Base-by-base conservation (phyloP, 306 rosid genomes). In the Luffa acutangula region DNA sequence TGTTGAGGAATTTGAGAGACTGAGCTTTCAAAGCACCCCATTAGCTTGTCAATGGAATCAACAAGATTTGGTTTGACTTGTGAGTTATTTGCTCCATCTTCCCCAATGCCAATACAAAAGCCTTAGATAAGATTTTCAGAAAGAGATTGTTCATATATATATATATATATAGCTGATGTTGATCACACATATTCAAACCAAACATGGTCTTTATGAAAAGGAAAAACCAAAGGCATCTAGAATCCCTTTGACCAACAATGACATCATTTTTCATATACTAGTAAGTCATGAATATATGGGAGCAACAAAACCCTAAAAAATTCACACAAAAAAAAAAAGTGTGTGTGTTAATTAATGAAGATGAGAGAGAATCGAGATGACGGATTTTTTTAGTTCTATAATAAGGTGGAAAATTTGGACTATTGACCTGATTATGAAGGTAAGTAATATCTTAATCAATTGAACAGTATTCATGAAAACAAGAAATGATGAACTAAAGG, bases 11-110 rank as follows among this genome's bases (percentile, higher is more conserved):
- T 21, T 70, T 4, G 76, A 13, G 57, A 25, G 41, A 73, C 60
- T 49, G 78, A 73, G 78, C 60, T 73, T 49, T 73, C 78, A 73
- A 2, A 49, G 78, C 42, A 3, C 78, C 78, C 78, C 78, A 73
- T 73, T 73, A 73, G 9, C 25, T 49, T 49, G 45, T 73, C 78
- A 73, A 73, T 73, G 6, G 43, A 73, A 73, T 73, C 42, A 49
- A 31, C 43, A 49, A 73, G 43, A 73, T 73, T 31, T 49, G 59
- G 60, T 49, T 7, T 48, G 77, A 12, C 20, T 21, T 72, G 56
- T 10, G n/a, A 13, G 17, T 70, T 20, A 43, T 64, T 59, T 70
- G 76, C 9, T 25, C 15, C 49, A 67, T 67, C 20, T 67, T 67
- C 6, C 15, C 5, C 34, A n/a, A 18, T 45, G 42, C 75, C 34